phyloP scores from a whole-genome alignment of 805 yeast genomes.

The Metschnikowia arizonensis region DNA sequence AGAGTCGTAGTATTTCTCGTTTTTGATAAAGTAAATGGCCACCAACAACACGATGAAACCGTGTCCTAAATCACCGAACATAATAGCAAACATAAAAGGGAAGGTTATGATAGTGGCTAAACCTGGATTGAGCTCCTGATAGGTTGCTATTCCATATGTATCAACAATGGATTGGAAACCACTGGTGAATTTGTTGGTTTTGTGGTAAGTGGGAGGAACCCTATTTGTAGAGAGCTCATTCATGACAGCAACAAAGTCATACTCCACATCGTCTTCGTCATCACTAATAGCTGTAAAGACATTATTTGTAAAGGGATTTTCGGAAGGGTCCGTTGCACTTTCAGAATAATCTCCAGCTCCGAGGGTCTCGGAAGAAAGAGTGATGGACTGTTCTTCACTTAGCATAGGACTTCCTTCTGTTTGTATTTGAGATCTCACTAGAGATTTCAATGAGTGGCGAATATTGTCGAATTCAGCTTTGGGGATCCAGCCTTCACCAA shows the following conservation, averaged over 20 bases:
- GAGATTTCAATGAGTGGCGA: slow-evolving; percentile 37
- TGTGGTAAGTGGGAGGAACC: slow-evolving; percentile 70
- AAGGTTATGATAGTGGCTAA: slow-evolving; percentile 70
- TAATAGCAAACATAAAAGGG: slow-evolving; percentile 79
- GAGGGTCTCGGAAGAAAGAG: slow-evolving; percentile 17
- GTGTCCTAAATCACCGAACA: slow-evolving; percentile 82
- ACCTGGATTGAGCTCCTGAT: slow-evolving; percentile 73
- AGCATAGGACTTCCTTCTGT: slow-evolving; percentile 5
- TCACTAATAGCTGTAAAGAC: slow-evolving; percentile 13
- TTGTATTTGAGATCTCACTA: slow-evolving; percentile 35
- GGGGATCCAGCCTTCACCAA: slow-evolving; percentile 77
- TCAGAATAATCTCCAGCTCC: slow-evolving; percentile 9
- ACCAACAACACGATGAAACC: slow-evolving; percentile 61
- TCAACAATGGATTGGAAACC: slow-evolving; percentile 70
- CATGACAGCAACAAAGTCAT: slow-evolving; percentile 34
- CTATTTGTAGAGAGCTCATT: slow-evolving; percentile 62
- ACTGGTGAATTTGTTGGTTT: slow-evolving; percentile 62
- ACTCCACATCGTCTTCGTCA: slow-evolving; percentile 17
- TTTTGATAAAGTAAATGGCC: slow-evolving; percentile 50
- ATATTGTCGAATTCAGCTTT: slow-evolving; percentile 41
- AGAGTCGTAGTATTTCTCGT: slow-evolving; percentile 48
- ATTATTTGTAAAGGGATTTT: slow-evolving; percentile 7
- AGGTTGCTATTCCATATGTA: slow-evolving; percentile 75
- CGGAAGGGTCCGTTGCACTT: slow-evolving; percentile 7
- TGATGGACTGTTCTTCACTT: slow-evolving; percentile 10